Base-by-base conservation (phyloP, 441 rosid genomes). In the Pelargonium australe region DNA sequence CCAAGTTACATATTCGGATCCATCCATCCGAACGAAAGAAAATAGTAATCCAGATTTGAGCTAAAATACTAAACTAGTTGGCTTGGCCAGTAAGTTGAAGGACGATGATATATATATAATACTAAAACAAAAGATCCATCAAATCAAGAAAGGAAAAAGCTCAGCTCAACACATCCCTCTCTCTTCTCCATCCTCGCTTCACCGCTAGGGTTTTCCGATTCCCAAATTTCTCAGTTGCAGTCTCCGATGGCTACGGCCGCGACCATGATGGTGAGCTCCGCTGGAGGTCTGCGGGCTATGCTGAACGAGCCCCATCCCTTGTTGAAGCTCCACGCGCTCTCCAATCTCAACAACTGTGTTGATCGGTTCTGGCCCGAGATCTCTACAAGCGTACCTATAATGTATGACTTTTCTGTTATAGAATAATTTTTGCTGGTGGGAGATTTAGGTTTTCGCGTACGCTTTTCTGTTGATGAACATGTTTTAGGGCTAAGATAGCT, bases 331-430 rank as follows among this genome's bases (percentile, higher is more conserved):
- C 98, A 95, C 75, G 97, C 98, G 5, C 96, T 95, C 70, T 75
- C 81, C 13, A 82, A 86, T 75, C 95, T 95, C 80, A 95, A 90
- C 71, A 84, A 80, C 78, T 87, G 84, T 58, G 98, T 95, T 12
- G 97, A 95, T 78, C 90, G 72, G 63, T 90, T 87, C 84, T 95
- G 98, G 98, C 98, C 96, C 0, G 98, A 95, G 93, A 95, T 95
- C 82, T 95, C 98, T 57, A 95, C 99, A 53, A 90, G 95, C 82
- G 97, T 95, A 13, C 91, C 99, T 11, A 82, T 90, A 61, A 95
- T 95, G 99, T 95, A 87, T 13, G 25, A 28, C 23, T 66, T 68
- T 64, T 37, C 20, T 61, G 44, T 16, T 31, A 14, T 60, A 63
- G 10, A 28, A 5, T 43, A n/a, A 61, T 40, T 49, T 23, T 12